Evolutionary conservation across 495 filamentous ascomycete species (phyloP), one percentile per base, ranked within the genome.

Genomic region (Aspergillus coremiiformis): DNA sequence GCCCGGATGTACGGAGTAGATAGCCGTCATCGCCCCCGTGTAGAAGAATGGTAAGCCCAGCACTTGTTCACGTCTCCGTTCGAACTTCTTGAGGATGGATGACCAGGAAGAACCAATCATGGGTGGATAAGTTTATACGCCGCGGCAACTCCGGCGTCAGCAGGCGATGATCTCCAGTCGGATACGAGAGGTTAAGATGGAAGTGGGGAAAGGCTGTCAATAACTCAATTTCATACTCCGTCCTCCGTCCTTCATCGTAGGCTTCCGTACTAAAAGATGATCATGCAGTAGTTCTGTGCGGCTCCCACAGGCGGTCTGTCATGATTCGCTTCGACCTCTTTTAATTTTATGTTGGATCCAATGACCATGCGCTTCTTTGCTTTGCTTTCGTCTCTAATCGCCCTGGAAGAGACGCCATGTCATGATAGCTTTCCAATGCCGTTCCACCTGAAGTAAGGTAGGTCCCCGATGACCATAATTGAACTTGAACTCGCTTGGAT

Each of bases 361-460:
- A 45, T 45, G 24, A 19, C 24, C 43, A 29, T 29, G 43, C n/a
- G 11, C 29, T 11, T 41, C 17, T 42, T 32, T 30, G 37, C 47
- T 43, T 39, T 44, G 44, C n/a, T 22, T 37, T 39, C 14, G n/a
- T 17, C 43, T 53, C 14, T 39, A n/a, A 21, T 52, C 22, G 27
- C 37, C 15, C 17, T 6, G 3, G 19, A 41, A 6, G 37, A 41
- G 37, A 10, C 17, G 6, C 17, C n/a, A 6, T 21, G 15, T 6
- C 11, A 41, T 41, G 37, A 41, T 9, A 41, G 15, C 1, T 5
- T 21, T 19, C 17, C 4, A 41, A 7, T 41, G 37, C 11, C 37
- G 21, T 41, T 41, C 5, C 15, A 41, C 14, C 37, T 41, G 37
- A 41, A 21, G 15, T 41, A 6, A 1, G 37, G 21, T 14, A 10